Evolutionary conservation across 257 asterid genomes (phyloP).

Genomic region (Plantago elongata): DNA sequence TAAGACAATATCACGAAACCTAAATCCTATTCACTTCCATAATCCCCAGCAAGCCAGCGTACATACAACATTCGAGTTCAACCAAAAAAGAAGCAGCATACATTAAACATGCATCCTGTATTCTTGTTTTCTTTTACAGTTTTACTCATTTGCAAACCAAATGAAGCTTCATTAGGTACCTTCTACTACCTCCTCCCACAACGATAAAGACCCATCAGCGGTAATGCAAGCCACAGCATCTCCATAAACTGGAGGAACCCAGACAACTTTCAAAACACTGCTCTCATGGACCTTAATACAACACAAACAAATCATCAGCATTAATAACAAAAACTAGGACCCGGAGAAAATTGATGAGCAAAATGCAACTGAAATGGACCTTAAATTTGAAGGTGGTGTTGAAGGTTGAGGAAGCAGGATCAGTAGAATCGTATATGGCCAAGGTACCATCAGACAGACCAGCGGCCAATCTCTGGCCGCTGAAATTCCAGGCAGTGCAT

Average conservation of each 20-base stretch:
- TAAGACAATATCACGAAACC: neutral
- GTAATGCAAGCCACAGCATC: slow-evolving; percentile 77
- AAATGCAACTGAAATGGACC: slow-evolving; percentile 26
- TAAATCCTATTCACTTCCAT: neutral
- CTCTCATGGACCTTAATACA: slow-evolving; percentile 44
- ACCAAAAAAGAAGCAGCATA: slow-evolving; percentile 12
- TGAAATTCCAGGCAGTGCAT: slow-evolving; percentile 78
- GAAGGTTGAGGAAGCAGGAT: slow-evolving; percentile 64
- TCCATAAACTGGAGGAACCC: slow-evolving; percentile 88
- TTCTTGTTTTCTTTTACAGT: too few species aligned
- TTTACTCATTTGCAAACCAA: neutral
- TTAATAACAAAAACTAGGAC: neutral
- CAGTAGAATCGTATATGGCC: slow-evolving; percentile 50
- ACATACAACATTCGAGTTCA: neutral
- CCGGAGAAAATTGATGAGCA: neutral
- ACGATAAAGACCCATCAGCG: slow-evolving; percentile 59
- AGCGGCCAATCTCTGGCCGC: slow-evolving; percentile 73
- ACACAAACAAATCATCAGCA: neutral
- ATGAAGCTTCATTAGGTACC: slow-evolving; percentile 31
- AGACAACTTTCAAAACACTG: slow-evolving; percentile 59
- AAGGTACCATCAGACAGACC: slow-evolving; percentile 57
- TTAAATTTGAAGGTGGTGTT: slow-evolving; percentile 44
- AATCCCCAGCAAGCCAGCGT: slow-evolving; percentile 8
- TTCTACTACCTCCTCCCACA: slow-evolving; percentile 78
- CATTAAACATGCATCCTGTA: neutral